These are phyloP conservation scores for Phytophthora idaei DNA, from an alignment of 352 stramenopile species.

Conservation along the genomic window DNA sequence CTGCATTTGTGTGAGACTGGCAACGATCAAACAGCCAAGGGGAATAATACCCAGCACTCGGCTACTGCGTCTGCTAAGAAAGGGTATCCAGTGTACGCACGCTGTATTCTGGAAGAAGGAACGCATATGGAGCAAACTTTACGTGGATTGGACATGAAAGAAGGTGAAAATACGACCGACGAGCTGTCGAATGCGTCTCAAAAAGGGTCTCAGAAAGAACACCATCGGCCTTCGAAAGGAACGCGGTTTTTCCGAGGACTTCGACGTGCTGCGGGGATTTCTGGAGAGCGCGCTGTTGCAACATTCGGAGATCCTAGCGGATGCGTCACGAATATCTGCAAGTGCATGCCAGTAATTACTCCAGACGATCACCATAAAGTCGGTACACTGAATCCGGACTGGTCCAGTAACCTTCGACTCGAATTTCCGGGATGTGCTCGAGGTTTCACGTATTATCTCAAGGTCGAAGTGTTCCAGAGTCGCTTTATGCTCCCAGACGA, in stretches of 20 bases:
- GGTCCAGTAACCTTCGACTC: constrained; percentile 75
- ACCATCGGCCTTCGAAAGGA: constrained; percentile 57
- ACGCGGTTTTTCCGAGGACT: constrained; percentile 78
- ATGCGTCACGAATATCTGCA: constrained; percentile 80
- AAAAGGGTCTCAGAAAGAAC: constrained; percentile 38
- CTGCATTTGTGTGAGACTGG: constrained; percentile 50
- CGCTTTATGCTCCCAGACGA: constrained; percentile 84
- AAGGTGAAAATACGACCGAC: constrained; percentile 29
- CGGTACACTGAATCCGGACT: constrained; percentile 58
- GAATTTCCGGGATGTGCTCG: constrained; percentile 78
- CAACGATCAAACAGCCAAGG: constrained; percentile 20
- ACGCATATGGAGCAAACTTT: constrained; percentile 77
- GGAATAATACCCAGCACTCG: constrained; percentile 7
- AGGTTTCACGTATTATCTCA: constrained; percentile 79
- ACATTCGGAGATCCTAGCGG: constrained; percentile 74
- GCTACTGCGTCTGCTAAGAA: constrained; percentile 44
- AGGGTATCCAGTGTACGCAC: constrained; percentile 66
- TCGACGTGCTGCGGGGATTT: constrained; percentile 74
- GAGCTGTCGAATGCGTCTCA: constrained; percentile 26
- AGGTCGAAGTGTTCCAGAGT: constrained; percentile 85
- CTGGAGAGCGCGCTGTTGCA: constrained; percentile 71
- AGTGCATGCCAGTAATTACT: constrained; percentile 40
- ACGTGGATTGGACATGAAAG: constrained; percentile 62
- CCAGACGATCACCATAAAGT: constrained; percentile 30
- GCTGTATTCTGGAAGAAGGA: constrained; percentile 79